phyloP scores from a whole-genome alignment of 257 asterid species.

The Solanum bulbocastanum region DNA sequence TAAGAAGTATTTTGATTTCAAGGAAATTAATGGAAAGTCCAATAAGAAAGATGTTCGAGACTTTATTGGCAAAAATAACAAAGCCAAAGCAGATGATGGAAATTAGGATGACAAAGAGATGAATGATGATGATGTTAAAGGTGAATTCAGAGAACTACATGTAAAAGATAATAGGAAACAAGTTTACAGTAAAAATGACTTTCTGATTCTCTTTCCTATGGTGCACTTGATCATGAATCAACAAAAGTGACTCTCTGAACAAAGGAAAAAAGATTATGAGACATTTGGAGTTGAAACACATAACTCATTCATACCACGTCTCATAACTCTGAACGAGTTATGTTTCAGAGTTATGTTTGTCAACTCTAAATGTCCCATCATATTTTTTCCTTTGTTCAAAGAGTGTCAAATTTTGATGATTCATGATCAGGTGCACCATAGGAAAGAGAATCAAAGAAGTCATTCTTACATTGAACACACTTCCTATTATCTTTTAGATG shows the following conservation, averaged over 20 bases:
- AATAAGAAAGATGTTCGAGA: constrained; percentile 22
- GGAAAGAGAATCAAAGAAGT: constrained; percentile 15
- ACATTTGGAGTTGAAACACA: constrained; percentile 6
- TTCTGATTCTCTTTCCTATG: constrained; percentile 16
- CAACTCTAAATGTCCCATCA: background rate
- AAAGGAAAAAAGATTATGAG: constrained; percentile 5
- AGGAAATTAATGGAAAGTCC: constrained; percentile 21
- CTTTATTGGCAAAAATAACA: background rate
- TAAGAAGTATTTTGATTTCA: constrained; percentile 18
- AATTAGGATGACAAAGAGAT: background rate
- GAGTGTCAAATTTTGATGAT: background rate
- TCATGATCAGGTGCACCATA: background rate
- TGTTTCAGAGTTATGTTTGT: too few species aligned
- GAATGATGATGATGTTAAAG: background rate
- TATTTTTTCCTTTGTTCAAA: constrained; percentile 3
- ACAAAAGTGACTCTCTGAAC: constrained; percentile 2
- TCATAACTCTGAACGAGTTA: too few species aligned
- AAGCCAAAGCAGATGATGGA: background rate
- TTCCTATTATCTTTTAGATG: background rate
- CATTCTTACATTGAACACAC: constrained; percentile 1
- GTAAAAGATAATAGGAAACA: background rate
- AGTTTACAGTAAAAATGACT: constrained; percentile 8
- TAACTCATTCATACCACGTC: too few species aligned
- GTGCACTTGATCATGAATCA: background rate
- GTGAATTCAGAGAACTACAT: background rate